Base-by-base conservation (phyloP, 2,329 filamentous ascomycete species). In the Monascus ruber region DNA sequence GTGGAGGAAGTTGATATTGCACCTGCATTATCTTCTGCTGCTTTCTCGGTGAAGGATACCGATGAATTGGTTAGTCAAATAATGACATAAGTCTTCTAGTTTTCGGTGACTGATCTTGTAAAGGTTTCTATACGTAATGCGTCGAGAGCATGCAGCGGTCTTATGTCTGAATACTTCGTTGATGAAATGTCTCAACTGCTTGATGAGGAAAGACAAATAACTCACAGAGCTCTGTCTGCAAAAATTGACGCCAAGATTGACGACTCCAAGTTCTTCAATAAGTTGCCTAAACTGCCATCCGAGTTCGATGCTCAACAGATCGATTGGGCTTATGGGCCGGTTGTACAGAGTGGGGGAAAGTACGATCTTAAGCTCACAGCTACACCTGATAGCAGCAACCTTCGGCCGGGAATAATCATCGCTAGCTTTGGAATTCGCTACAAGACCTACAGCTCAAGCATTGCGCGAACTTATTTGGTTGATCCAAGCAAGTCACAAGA, bases 111-210 rank as follows among this genome's bases (percentile, higher is more conserved):
- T 54, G 38, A 52, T 33, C 6, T 11, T 33, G 5, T 17, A 24
- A 31, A 79, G 74, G 85, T 89, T 49, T 82, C 85, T 7, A 95
- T 98, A 74, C 81, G 93, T 56, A 93, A 89, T 50, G 87, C 89
- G 4, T 91, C 91, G 40, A 84, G 91, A 58, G 89, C 91, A 35
- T 95, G 88, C 51, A 89, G 93, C 48, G 88, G 87, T 42, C 71
- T 96, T 43, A 93, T 96, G 81, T 86, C 86, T 37, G 86, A 89
- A 43, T 98, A 91, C 64, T 96, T 96, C 61, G 81, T 98, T 48
- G 91, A 98, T 58, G 88, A 95, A 61, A 96, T 98, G 88, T 94
- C 89, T 37, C 83, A 84, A 51, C 83, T 96, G 38, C 77, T 98
- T 43, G 91, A 98, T 56, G 83, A 88, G 50, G 93, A 96, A 63